Evolutionary conservation across 768 basidiomycete species (phyloP), one percentile per base, ranked within the genome.

Genomic region (Mycena pura): DNA sequence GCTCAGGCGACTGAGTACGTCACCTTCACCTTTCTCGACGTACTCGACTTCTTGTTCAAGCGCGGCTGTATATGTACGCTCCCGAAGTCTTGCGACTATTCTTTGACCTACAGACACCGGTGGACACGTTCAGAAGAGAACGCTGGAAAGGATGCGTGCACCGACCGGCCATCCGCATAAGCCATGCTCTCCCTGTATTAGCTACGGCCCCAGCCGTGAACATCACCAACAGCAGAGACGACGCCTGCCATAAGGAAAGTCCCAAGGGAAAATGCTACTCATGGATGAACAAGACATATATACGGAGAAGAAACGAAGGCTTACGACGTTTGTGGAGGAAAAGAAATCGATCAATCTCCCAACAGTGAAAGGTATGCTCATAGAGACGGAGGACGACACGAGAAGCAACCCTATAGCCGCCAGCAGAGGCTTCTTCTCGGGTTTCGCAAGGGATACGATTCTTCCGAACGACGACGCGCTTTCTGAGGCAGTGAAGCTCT

Each of bases 301-400:
- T n/a, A n/a, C n/a, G 11, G 24, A 29, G 48, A 14, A 14, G 25
- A 27, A 11, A 7, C 0, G 24, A 32, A 38, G n/a, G 79, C 87
- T 63, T 70, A 95, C 93, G n/a, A 88, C 86, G 66, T 84, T 82
- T 1, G 83, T 65, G 8, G 88, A 78, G 0, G 91, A 88, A 75
- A 97, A 99, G 77, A 91, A 95, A 76, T 98, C 96, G 62, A 99
- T 97, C 50, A 99, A 80, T 72, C 88, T 92, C 10, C 96, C 96
- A 68, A 98, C 89, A 1, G 95, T 95, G 67, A 97, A 86, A 0
- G 96, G 96, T 13, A 99, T 84, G 64, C 90, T 91, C 88, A 98
- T 91, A 4, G 93, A 92, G 21, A 99, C 92, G 3, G 90, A 80
- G 9, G 94, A 93, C 0, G 95, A 96, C n/a, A 94, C 82, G 15